Evolutionary conservation across 1,284 basidiomycete genomes (phyloP), one percentile per base, ranked within the genome.

Genomic region (Ustilago vetiveriae): DNA sequence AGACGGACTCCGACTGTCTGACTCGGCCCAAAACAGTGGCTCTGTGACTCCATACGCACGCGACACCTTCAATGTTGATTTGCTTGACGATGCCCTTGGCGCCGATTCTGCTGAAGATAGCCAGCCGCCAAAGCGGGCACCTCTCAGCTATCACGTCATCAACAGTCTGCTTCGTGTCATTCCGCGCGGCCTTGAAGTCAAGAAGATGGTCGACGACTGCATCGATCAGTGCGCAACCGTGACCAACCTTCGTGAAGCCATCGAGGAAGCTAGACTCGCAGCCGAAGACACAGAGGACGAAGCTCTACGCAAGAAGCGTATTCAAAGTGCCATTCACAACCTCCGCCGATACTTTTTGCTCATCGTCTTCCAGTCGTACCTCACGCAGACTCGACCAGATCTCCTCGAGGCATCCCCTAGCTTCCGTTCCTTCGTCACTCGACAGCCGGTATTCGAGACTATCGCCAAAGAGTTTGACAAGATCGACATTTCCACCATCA

Each of bases 291-390:
- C 92, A 56, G 88, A 90, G 49, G 90, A 92, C 65, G 88, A 91
- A 52, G 87, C 87, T 51, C 85, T 88, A 69, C 83, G 95, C 42
- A 88, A 91, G 68, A 88, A 90, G 70, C 68, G 48, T 30, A 52
- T 73, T 45, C 62, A 64, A 13, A 37, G 43, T 27, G 76, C 67
- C 16, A 67, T 78, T 47, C 69, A 77, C 42, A 63, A 68, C 35
- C 64, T 80, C 26, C 63, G 72, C 8, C 57, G 80, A 16, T 97
- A 97, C 83, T 96, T 94, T 69, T 89, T 92, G 81, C 86, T 98
- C 19, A 89, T 98, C 63, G 87, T 96, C 27, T 98, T 98, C 85
- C 92, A 95, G 81, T 90, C 94, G 1, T 98, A 96, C 81, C 86
- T 98, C 24, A 90, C 92, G 73, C 92, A 92, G 16, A 90, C 88